Evolutionary conservation across 805 yeast genomes (phyloP).

Genomic region (Metschnikowia lunata): DNA sequence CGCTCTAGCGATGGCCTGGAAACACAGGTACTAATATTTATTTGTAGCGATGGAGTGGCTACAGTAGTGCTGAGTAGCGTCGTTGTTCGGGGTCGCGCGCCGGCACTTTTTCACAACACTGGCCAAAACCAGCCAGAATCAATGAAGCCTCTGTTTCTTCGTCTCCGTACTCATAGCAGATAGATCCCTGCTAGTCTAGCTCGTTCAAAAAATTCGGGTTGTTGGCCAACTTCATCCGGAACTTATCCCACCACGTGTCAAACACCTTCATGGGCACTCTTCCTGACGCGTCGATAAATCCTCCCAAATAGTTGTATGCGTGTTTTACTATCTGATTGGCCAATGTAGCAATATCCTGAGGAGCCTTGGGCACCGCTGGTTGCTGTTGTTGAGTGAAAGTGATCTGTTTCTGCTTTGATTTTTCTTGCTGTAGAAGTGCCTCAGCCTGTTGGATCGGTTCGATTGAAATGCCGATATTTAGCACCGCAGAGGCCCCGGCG

Average conservation of each 20-base stretch:
- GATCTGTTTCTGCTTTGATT: slow-evolving; percentile 20
- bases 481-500: slow-evolving; percentile 16
- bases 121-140: neutral
- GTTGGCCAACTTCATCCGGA: slow-evolving; percentile 65
- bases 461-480: slow-evolving; percentile 79
- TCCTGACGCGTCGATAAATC: slow-evolving; percentile 78
- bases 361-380: slow-evolving; percentile 14
- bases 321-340: slow-evolving; percentile 88
- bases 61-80: too few species aligned
- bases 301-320: slow-evolving; percentile 85
- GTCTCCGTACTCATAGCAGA: neutral
- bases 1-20: too few species aligned
- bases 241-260: slow-evolving; percentile 94
- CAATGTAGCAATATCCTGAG: slow-evolving; percentile 44
- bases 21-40: too few species aligned
- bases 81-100: too few species aligned
- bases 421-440: slow-evolving; percentile 46
- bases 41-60: too few species aligned
- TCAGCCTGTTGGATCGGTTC: slow-evolving; percentile 73
- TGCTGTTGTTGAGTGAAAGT: slow-evolving; percentile 20
- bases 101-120: too few species aligned
- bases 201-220: slow-evolving; percentile 77
- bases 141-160: neutral
- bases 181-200: slow-evolving; percentile 10
- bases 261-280: slow-evolving; percentile 84